Conservation (phyloP, 495 filamentous ascomycete genomes). For the Schizothecium vesticola region DNA sequence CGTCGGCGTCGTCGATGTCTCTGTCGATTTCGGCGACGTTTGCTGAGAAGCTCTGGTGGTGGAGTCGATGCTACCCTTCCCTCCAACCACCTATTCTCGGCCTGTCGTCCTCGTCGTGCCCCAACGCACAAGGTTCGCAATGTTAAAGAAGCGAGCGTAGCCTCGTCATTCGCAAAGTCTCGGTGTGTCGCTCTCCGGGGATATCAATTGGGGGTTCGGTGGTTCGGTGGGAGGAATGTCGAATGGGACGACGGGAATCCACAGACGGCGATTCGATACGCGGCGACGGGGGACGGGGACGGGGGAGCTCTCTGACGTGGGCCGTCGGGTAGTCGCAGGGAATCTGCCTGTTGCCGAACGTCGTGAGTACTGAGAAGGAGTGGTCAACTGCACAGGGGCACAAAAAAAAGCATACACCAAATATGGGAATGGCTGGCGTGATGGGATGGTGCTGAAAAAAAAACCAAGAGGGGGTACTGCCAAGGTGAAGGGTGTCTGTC, state of each 20-base stretch:
- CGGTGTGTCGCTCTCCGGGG: background rate
- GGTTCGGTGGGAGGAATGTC: background rate
- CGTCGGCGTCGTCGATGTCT: background rate
- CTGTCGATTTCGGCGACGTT: background rate
- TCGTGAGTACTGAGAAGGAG: background rate
- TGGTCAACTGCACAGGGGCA: background rate
- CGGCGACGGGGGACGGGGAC: background rate
- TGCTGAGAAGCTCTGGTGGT: background rate
- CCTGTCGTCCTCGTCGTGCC: background rate
- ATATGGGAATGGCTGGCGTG: background rate
- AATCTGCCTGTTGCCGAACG: background rate
- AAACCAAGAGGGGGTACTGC: background rate
- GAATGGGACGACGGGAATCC: background rate
- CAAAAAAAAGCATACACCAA: background rate
- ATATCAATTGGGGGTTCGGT: background rate
- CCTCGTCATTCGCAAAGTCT: background rate
- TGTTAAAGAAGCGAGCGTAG: background rate
- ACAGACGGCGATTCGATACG: background rate
- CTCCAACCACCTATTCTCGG: background rate
- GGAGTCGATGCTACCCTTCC: background rate
- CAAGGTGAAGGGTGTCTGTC: background rate
- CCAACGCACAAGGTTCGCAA: background rate
- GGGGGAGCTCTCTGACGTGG: conserved; percentile 1
- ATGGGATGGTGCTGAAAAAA: background rate
- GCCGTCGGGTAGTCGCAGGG: background rate